Base-by-base conservation (phyloP, 1,284 basidiomycete species). In the Ustilago crameri region DNA sequence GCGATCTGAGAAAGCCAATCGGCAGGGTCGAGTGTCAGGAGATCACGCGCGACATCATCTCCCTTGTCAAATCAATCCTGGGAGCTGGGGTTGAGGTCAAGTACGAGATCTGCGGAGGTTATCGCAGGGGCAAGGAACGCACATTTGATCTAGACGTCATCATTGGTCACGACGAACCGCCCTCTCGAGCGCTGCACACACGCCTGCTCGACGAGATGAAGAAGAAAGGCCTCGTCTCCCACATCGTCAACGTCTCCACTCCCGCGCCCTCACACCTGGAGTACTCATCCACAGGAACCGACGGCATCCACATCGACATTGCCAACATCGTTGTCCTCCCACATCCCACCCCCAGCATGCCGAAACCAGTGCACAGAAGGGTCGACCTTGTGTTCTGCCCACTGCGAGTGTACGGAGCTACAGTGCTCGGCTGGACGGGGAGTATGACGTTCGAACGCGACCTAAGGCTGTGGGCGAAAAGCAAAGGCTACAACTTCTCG, bases 281-380 rank as follows among this genome's bases (percentile, higher is more conserved):
- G 15, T 20, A 45, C 18, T 38, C 40, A 15, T 9, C 38, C 3
- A 9, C 40, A 24, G 24, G 14, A 7, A 23, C 15, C 9, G 38
- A 26, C 20, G 32, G 27, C 3, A 49, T 56, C 1, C 61, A 69
- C 27, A 56, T 77, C 40, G 74, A 77, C 22, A 63, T 79, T 2
- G 77, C 77, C 8, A 75, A 79, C 55, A 70, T 79, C 26, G 77
- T 79, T 41, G 58, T 78, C 24, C 54, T 74, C 12, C 67, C 75
- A 9, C 51, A 51, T 2, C 26, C 24, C 22, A n/a, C 51, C 0
- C 14, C 26, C 20, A 17, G 14, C 1, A 32, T 48, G 2, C 34
- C 56, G 0, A 20, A 20, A 1, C 48, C 72, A 5, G 54, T 69
- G 23, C 75, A 57, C 20, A 30, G 55, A 10, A 35, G 69, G 4